Base-by-base conservation (phyloP, 2,329 filamentous ascomycete species). In the Purpureocillium lavendulum region DNA sequence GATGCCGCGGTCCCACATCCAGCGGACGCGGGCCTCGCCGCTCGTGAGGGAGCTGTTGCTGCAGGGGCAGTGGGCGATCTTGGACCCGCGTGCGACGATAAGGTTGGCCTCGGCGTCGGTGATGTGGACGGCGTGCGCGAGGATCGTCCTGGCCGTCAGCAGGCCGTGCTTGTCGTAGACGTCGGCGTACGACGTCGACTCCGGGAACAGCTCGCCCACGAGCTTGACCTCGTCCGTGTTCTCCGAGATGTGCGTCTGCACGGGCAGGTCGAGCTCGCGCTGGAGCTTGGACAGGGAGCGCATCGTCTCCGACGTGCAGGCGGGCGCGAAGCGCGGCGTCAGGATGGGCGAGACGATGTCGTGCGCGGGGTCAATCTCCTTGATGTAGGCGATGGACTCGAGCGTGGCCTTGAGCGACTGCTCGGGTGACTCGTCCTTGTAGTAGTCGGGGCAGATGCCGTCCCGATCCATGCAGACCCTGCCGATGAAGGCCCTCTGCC, bases 211-310 rank as follows among this genome's bases (percentile, higher is more conserved):
- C 9, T 75, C 51, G 13, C 66, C 60, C 2, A 96, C 89, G 1
- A 94, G 73, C 3, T 65, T 66, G 30, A 90, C 67, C 63, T 97
- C 90, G 49, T 67, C 66, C 11, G 62, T 65, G 60, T 95, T 96
- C 59, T 97, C 90, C 0, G 82, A 84, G 40, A 97, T 78, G 62
- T 97, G 90, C 7, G 90, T 96, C 65, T 97, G 90, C 30, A 89
- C 71, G 1, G 83, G 82, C 3, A 90, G 66, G 18, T 69, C 62
- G 3, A 73, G 78, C 38, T 80, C 70, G 7, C 62, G 60, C 6
- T 83, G 82, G 5, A 96, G 62, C 2, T 64, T 55, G 0, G 82
- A 85, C 4, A 96, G 72, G 0, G 62, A 67, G 1, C 56, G 50
- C 56, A 97, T 73, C n/a, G 76, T 68, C 45, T 71, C 73, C 30